phyloP scores from a whole-genome alignment of 2,329 filamentous ascomycete genomes.

The Monilinia polystroma region DNA sequence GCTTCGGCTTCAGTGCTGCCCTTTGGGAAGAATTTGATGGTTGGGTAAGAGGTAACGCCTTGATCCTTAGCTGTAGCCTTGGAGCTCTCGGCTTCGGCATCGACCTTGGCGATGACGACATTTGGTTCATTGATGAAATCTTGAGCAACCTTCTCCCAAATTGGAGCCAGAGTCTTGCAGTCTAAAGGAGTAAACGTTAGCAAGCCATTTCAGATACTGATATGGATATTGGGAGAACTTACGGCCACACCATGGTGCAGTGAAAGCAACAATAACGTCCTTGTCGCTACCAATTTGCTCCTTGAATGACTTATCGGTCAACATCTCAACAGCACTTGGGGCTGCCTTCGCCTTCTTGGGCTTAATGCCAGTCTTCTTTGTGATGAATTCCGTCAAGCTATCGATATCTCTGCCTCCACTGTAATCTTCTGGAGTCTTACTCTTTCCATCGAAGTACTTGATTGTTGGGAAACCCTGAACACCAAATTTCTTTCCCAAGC shows the following conservation, averaged over 20 bases:
- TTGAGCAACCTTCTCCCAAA: conserved; percentile 81
- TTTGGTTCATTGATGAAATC: conserved; percentile 76
- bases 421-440: conserved; percentile 80
- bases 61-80: conserved; percentile 75
- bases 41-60: conserved; percentile 84
- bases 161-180: conserved; percentile 91
- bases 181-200: conserved; percentile 54
- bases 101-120: conserved; percentile 91
- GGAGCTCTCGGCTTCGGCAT: conserved; percentile 83
- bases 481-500: conserved; percentile 80
- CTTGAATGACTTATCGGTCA: conserved; percentile 79
- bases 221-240: conserved; percentile 39
- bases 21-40: conserved; percentile 95
- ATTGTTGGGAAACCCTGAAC: conserved; percentile 95
- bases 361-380: conserved; percentile 83
- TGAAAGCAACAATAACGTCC: conserved; percentile 93
- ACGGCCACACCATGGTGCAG: conserved; percentile 98
- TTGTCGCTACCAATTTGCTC: conserved; percentile 78
- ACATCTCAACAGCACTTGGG: conserved; percentile 73
- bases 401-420: conserved; percentile 84
- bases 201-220: neutral
- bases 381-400: conserved; percentile 75
- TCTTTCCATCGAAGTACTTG: conserved; percentile 98
- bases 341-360: conserved; percentile 69
- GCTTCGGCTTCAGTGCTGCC: conserved; percentile 69